These are phyloP conservation scores for Silene vulgaris DNA, from an alignment of 179 eudicot species.

Conservation along the genomic window DNA sequence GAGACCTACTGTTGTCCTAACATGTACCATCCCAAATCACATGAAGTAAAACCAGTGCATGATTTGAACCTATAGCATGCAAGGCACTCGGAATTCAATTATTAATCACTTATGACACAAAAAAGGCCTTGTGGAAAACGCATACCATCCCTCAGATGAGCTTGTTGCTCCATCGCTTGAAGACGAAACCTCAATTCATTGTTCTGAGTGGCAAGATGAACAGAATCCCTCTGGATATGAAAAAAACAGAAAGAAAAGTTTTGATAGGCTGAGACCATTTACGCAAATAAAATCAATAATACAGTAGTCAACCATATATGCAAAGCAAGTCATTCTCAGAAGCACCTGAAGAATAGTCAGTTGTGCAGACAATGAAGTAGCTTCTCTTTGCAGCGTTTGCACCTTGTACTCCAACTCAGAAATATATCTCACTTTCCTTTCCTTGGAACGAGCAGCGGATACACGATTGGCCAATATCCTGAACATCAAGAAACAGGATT, in stretches of 20 bases:
- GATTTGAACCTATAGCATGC: not conserved
- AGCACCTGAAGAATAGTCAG: slow-evolving; percentile 37
- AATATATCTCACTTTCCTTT: slow-evolving; percentile 39
- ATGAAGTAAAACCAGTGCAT: slow-evolving; percentile 7
- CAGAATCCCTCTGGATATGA: slow-evolving; percentile 44
- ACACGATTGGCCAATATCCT: slow-evolving; percentile 58
- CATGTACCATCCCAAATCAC: slow-evolving; percentile 3
- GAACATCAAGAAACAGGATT: slow-evolving; percentile 12
- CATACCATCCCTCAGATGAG: slow-evolving; percentile 57
- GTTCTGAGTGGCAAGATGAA: slow-evolving; percentile 41
- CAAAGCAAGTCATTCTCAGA: not conserved
- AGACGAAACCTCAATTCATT: slow-evolving; percentile 49
- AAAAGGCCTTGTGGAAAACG: not conserved
- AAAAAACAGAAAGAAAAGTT: not conserved
- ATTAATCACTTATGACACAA: not conserved
- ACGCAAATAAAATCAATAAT: not conserved
- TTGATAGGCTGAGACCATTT: not conserved
- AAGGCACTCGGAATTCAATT: not conserved
- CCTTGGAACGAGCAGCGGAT: slow-evolving; percentile 54
- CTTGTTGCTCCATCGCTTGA: slow-evolving; percentile 57
- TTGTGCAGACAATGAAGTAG: slow-evolving; percentile 38
- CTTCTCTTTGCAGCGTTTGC: slow-evolving; percentile 39
- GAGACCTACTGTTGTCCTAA: no score
- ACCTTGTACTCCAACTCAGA: slow-evolving; percentile 46
- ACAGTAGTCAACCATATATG: not conserved